Conservation (phyloP, 2,329 filamentous ascomycete species). For the Amauroascus niger region DNA sequence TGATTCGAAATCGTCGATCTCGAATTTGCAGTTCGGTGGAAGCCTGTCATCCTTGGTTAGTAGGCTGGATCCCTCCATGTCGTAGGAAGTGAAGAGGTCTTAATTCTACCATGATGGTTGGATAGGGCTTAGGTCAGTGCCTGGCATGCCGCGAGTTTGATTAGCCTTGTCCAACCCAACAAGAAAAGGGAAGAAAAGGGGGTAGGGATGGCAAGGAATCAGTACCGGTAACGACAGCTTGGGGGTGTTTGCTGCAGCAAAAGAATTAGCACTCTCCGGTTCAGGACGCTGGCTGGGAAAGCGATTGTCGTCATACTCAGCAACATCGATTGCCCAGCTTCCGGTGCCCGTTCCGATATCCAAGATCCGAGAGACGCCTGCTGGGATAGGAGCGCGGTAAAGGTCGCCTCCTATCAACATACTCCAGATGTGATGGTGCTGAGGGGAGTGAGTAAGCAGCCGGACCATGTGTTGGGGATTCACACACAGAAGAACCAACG, state of each 20-base stretch:
- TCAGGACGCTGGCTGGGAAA: not conserved
- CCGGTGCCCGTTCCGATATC: constrained; percentile 19
- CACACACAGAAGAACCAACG: not conserved
- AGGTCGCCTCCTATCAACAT: constrained; percentile 20
- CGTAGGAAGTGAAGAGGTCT: not conserved
- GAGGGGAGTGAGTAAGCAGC: not conserved
- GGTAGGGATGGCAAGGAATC: not conserved
- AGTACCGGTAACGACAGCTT: constrained; percentile 13
- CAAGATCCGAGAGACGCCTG: constrained; percentile 15
- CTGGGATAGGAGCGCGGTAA: constrained; percentile 22
- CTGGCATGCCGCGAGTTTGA: constrained; percentile 1
- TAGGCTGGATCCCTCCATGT: not conserved
- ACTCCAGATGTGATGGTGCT: constrained; percentile 21
- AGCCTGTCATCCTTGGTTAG: constrained; percentile 17
- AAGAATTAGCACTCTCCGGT: not conserved
- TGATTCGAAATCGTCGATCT: constrained; percentile 25
- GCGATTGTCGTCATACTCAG: constrained; percentile 11
- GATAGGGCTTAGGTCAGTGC: constrained; percentile 18
- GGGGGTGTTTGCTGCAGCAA: constrained; percentile 3
- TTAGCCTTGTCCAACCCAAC: not conserved
- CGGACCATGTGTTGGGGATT: not conserved
- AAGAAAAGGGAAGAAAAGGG: no score
- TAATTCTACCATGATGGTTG: constrained; percentile 17
- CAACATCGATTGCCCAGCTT: constrained; percentile 18
- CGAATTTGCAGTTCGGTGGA: constrained; percentile 24